Base-by-base conservation (phyloP, 352 stramenopile genomes). In the Pythium insidiosum region DNA sequence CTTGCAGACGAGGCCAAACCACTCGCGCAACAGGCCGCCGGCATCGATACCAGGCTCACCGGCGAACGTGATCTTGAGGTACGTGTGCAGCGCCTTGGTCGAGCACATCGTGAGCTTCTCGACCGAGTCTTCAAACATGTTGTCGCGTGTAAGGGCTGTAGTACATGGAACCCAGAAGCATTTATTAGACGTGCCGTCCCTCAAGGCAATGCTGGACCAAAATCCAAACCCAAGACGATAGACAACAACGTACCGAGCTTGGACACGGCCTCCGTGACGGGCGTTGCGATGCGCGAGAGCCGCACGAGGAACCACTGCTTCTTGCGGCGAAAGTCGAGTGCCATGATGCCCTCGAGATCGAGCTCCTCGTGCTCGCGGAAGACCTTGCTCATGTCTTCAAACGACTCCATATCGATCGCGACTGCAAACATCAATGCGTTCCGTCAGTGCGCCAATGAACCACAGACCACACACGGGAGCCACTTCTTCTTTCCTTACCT, bases 271-370 rank as follows among this genome's bases (percentile, higher is more conserved):
- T 87, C 76, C 2, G 65, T 75, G 40, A 73, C 58, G 1, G 73
- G 76, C 10, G 72, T 83, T 15, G 73, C 76, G 37, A 87, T 74
- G 7, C 66, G 68, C 6, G 74, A 66, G 29, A 89, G 44, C 20
- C 85, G 68, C 22, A 85, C 61, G 25, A 89, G 65, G 59, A 89
- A 89, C 76, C 76, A 89, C 54, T 85, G 75, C 54, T 89, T 89
- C 58, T 89, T 89, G 39, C 72, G 61, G 10, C 68, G 73, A 38
- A 89, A 89, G 19, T 77, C 61, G 40, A 89, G 62, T 23, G 76
- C 76, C 73, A 87, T 89, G 43, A 87, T 70, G 28, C 76, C 76
- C 56, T 88, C 76, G 37, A 85, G 68, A 54, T 88, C 76, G 34
- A 84, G 53, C 7, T 64, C 43, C 43, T 86, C 61, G 38, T 59